Conservation (phyloP, 306 rosid species). For the Vigna trinervia region DNA sequence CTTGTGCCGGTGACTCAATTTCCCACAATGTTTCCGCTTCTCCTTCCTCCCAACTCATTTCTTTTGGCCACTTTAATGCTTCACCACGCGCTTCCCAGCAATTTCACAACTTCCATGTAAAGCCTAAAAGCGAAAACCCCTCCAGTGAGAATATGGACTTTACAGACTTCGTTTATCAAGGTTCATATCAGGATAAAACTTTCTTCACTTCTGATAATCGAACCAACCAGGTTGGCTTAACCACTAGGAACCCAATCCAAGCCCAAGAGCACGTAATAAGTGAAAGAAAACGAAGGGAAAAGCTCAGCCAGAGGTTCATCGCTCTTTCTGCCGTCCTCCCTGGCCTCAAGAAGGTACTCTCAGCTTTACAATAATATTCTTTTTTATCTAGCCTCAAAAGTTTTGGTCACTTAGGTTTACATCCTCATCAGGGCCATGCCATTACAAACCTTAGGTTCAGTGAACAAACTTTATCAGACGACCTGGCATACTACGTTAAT, state of each 20-base stretch:
- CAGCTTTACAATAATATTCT: background rate
- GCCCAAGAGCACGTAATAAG: slow-evolving; percentile 84
- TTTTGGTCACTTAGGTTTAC: background rate
- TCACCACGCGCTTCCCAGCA: slow-evolving; percentile 36
- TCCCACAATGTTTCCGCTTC: slow-evolving; percentile 39
- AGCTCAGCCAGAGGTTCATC: slow-evolving; percentile 80
- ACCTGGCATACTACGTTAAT: background rate
- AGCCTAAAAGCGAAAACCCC: slow-evolving; percentile 53
- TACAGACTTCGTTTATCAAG: slow-evolving; percentile 40
- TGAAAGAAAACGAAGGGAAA: slow-evolving; percentile 84
- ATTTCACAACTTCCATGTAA: slow-evolving; percentile 32
- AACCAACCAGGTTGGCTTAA: slow-evolving; percentile 23
- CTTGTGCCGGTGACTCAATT: background rate
- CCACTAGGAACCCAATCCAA: slow-evolving; percentile 46
- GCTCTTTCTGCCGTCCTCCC: slow-evolving; percentile 87
- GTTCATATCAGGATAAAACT: slow-evolving; percentile 37
- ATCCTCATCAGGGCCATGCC: background rate
- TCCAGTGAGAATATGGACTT: slow-evolving; percentile 27
- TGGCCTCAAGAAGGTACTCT: slow-evolving; percentile 80
- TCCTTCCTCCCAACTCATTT: slow-evolving; percentile 65
- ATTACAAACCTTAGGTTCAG: too few species aligned
- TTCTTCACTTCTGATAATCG: slow-evolving; percentile 27
- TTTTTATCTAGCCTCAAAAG: background rate
- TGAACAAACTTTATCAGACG: too few species aligned
- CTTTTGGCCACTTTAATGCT: slow-evolving; percentile 56